Conservation (phyloP, 495 filamentous ascomycete genomes). For the Baudoinia panamericana region DNA sequence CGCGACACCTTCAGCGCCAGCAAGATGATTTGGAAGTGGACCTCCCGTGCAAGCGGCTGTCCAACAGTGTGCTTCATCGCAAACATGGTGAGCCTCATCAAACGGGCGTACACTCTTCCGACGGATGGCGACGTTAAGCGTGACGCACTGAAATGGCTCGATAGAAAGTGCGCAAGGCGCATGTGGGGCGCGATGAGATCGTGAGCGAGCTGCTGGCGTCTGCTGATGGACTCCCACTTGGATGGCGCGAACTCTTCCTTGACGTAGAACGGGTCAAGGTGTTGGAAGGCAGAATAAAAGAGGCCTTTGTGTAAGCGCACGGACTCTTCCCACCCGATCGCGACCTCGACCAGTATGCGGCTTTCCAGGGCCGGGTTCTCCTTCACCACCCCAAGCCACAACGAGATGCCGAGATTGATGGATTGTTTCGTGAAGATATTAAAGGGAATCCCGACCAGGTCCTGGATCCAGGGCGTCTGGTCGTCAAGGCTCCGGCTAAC, state of each 20-base stretch:
- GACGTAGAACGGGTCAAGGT: conserved; percentile 74
- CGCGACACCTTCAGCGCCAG: conserved; percentile 66
- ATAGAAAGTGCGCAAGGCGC: conserved; percentile 73
- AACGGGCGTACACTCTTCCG: conserved; percentile 63
- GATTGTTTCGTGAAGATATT: conserved; percentile 83
- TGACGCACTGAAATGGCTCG: conserved; percentile 85
- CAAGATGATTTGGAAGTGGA: conserved; percentile 74
- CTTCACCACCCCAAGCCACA: conserved; percentile 94
- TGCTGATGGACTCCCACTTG: conserved; percentile 60
- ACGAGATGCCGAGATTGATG: conserved; percentile 85
- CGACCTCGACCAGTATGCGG: conserved; percentile 67
- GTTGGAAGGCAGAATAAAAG: conserved; percentile 63
- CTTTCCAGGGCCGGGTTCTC: conserved; percentile 83
- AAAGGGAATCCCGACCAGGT: conserved; percentile 85
- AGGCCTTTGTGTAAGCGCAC: conserved; percentile 62
- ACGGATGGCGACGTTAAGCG: conserved; percentile 66
- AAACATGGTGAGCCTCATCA: conserved; percentile 62
- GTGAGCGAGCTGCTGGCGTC: conserved; percentile 62
- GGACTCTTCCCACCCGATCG: conserved; percentile 72
- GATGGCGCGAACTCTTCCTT: conserved; percentile 89
- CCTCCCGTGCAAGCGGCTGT: conserved; percentile 80
- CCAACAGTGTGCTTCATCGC: conserved; percentile 53
- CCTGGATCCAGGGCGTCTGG: conserved; percentile 62
- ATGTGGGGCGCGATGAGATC: conserved; percentile 74
- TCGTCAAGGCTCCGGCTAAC: conserved; percentile 62